Evolutionary conservation across 2,329 filamentous ascomycete genomes (phyloP).

Genomic region (Rhynchosporium graminicola): DNA sequence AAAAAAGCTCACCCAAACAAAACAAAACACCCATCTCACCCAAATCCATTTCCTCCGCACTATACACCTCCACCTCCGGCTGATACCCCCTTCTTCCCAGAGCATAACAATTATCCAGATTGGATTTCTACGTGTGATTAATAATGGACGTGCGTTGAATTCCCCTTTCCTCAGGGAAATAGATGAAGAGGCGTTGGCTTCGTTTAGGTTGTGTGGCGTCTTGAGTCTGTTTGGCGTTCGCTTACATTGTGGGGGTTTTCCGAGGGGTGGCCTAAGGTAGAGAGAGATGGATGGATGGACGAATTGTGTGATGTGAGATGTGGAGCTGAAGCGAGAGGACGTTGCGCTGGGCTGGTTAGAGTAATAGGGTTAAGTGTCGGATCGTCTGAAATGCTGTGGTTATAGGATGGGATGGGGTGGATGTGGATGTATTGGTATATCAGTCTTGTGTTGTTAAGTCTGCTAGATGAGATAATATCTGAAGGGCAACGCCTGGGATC

Average conservation of each 20-base stretch:
- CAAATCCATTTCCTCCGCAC: background rate
- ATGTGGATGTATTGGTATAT: background rate
- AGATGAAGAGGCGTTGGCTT: too few relatives aligned
- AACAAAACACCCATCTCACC: too few relatives aligned
- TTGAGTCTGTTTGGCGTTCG: too few relatives aligned
- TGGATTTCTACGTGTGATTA: background rate
- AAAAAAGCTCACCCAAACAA: too few relatives aligned
- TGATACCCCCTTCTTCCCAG: slow-evolving; percentile 1
- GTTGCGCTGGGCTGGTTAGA: background rate
- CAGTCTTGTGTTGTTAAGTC: background rate
- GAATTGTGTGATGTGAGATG: background rate
- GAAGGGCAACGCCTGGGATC: background rate
- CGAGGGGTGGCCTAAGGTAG: too few relatives aligned
- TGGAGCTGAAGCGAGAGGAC: background rate
- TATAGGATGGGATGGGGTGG: background rate
- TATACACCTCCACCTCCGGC: background rate
- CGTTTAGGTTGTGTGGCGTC: too few relatives aligned
- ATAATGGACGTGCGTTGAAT: background rate
- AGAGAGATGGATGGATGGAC: background rate
- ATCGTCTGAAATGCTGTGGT: too few relatives aligned
- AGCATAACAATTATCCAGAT: background rate
- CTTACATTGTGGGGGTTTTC: too few relatives aligned
- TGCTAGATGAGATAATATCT: background rate
- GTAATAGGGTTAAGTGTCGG: too few relatives aligned
- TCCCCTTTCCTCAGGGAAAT: too few relatives aligned